Evolutionary conservation across 1,284 basidiomycete genomes (phyloP).

Genomic region (Microbotryum scabiosae): DNA sequence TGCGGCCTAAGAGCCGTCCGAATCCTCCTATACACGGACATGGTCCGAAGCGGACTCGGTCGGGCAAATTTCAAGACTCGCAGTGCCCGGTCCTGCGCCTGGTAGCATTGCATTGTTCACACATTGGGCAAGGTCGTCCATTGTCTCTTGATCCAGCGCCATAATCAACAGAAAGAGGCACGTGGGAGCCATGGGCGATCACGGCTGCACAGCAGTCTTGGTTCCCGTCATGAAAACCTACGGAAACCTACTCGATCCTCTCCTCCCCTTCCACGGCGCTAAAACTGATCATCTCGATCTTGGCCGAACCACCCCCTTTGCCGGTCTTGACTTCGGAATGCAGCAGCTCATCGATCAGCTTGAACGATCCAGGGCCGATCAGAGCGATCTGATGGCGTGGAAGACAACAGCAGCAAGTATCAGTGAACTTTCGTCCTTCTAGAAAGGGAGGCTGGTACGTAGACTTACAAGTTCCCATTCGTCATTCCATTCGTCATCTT

Average conservation of each 20-base stretch:
- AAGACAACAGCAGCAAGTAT: slow-evolving; percentile 1
- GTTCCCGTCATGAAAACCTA: neutral
- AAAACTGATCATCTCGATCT: slow-evolving; percentile 72
- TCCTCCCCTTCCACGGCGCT: slow-evolving; percentile 44
- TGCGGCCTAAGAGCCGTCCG: too few relatives aligned
- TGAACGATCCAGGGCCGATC: slow-evolving; percentile 88
- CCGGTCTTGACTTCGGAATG: slow-evolving; percentile 66
- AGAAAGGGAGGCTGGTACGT: neutral
- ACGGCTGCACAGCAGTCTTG: too few relatives aligned
- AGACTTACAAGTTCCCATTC: slow-evolving; percentile 82
- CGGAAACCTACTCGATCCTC: slow-evolving; percentile 16
- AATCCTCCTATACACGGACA: too few relatives aligned
- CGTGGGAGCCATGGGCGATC: too few relatives aligned
- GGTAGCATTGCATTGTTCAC: too few relatives aligned
- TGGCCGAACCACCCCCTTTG: slow-evolving; percentile 57
- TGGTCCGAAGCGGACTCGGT: too few relatives aligned
- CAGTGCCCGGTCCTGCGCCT: too few relatives aligned
- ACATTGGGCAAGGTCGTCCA: too few relatives aligned
- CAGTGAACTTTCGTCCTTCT: slow-evolving; percentile 3
- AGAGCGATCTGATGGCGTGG: slow-evolving; percentile 58
- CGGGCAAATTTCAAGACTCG: too few relatives aligned
- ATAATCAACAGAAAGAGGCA: too few relatives aligned
- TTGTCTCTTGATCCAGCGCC: too few relatives aligned
- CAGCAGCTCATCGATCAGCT: slow-evolving; percentile 77
- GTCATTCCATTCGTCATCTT: slow-evolving; percentile 65